phyloP scores from a whole-genome alignment of 306 rosid species.

The Gleditsia sinensis region DNA sequence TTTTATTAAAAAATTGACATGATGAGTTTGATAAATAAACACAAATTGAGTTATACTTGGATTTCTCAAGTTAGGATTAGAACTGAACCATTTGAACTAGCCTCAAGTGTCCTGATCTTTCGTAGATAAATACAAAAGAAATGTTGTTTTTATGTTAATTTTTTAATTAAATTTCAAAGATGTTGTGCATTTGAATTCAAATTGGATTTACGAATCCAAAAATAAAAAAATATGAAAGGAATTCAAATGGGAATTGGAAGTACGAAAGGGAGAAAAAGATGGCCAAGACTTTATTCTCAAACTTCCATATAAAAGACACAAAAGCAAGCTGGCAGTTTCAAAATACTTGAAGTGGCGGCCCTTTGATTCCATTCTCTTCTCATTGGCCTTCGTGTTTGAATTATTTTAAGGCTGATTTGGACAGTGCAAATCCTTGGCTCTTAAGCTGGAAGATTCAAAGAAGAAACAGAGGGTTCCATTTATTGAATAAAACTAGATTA shows the following conservation, averaged over 20 bases:
- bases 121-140: too few relatives aligned
- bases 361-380: conserved; percentile 3
- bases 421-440: background rate
- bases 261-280: conserved; percentile 25
- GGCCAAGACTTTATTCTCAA: background rate
- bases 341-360: background rate
- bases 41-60: too few relatives aligned
- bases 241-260: conserved; percentile 17
- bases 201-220: background rate
- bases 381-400: background rate
- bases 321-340: conserved; percentile 24
- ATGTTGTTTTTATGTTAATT: too few relatives aligned
- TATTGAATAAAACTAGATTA: background rate
- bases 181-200: conserved; percentile 20
- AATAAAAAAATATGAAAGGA: background rate
- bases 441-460: conserved; percentile 9
- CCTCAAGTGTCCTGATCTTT: too few relatives aligned
- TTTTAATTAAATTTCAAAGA: background rate
- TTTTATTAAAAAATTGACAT: background rate
- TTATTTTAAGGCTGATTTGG: background rate
- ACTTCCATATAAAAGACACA: background rate
- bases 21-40: background rate
- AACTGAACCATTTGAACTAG: too few relatives aligned
- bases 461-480: background rate
- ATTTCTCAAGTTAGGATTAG: too few relatives aligned